Percentiles rank a stretch among this genome's conserved stretches.
Conservation (phyloP, 352 stramenopile species). For the Phytophthora macrochlamydospora region DNA sequence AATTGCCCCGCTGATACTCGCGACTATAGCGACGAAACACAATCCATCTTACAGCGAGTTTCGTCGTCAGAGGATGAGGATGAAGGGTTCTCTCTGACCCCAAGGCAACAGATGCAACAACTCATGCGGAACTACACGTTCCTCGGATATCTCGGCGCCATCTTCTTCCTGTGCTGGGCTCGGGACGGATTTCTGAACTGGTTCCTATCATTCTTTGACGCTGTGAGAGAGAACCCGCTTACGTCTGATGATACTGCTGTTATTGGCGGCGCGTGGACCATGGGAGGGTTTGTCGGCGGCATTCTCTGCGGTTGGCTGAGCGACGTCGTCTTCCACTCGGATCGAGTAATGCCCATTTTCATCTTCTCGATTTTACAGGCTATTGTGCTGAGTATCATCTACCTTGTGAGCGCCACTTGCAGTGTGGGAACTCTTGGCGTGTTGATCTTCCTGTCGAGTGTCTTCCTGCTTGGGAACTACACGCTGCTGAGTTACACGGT, state of each 20-base stretch:
- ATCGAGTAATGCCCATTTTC: conserved; percentile 72
- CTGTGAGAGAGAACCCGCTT: conserved; percentile 43
- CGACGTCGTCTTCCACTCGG: conserved; percentile 67
- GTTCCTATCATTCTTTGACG: conserved; percentile 74
- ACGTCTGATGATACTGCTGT: conserved; percentile 51
- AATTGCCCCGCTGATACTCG: conserved; percentile 59
- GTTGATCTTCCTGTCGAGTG: conserved; percentile 68
- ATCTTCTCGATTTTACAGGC: conserved; percentile 74
- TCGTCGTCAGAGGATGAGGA: conserved; percentile 15
- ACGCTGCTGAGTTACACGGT: conserved; percentile 79
- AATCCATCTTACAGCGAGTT: neutral
- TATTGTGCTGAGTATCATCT: conserved; percentile 57
- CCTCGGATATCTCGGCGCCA: conserved; percentile 53
- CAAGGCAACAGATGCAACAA: conserved; percentile 53
- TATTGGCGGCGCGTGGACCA: conserved; percentile 76
- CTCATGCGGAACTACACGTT: conserved; percentile 62
- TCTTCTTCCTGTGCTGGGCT: conserved; percentile 69
- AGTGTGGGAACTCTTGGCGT: conserved; percentile 51
- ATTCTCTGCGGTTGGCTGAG: conserved; percentile 78
- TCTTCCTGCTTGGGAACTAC: conserved; percentile 80
- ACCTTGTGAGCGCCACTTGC: conserved; percentile 58
- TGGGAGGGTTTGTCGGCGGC: conserved; percentile 73
- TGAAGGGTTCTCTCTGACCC: conserved; percentile 24
- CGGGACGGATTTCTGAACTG: conserved; percentile 68
- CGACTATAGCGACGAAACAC: neutral